Percentiles rank a stretch among this genome's conserved stretches.
phyloP scores from a whole-genome alignment of 805 yeast genomes.

The Nadsonia fulvescens region DNA sequence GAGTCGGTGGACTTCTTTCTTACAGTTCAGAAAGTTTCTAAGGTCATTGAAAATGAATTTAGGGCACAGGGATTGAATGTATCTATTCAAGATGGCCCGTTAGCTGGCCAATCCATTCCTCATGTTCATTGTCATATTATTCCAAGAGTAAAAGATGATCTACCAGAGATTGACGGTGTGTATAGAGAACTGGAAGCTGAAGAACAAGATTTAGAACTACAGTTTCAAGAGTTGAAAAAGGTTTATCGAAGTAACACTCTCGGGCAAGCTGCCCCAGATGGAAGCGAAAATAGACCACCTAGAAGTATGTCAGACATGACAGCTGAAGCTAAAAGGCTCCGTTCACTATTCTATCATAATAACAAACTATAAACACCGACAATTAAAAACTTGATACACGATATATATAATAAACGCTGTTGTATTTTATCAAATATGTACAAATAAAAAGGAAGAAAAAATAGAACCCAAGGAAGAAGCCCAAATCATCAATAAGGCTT shows the following conservation, averaged over 20 bases:
- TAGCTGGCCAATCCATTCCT: conserved; percentile 92
- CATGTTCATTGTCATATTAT: conserved; percentile 89
- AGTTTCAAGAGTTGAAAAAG: conserved; percentile 15
- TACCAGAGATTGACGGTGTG: conserved; percentile 55
- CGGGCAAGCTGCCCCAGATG: too few relatives aligned
- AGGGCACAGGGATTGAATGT: conserved; percentile 73
- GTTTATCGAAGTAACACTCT: conserved; percentile 14
- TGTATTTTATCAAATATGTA: too few relatives aligned
- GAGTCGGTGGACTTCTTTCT: conserved; percentile 62
- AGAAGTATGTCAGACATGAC: conserved; percentile 51
- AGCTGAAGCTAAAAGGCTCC: conserved; percentile 44
- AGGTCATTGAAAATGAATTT: conserved; percentile 45
- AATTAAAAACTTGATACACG: too few relatives aligned
- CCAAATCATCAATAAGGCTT: too few relatives aligned
- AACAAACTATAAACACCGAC: conserved; percentile 6
- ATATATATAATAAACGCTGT: too few relatives aligned
- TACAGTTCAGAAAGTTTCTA: conserved; percentile 53
- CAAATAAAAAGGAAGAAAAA: too few relatives aligned
- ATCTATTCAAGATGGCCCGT: conserved; percentile 92
- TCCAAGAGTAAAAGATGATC: conserved; percentile 47
- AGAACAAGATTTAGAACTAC: conserved; percentile 29
- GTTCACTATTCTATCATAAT: conserved; percentile 15
- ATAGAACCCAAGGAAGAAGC: too few relatives aligned
- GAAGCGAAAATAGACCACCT: conserved; percentile 36
- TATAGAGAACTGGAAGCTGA: conserved; percentile 43